Conservation (phyloP, 2,329 filamentous ascomycete genomes). For the Aspergillus transmontanensis region DNA sequence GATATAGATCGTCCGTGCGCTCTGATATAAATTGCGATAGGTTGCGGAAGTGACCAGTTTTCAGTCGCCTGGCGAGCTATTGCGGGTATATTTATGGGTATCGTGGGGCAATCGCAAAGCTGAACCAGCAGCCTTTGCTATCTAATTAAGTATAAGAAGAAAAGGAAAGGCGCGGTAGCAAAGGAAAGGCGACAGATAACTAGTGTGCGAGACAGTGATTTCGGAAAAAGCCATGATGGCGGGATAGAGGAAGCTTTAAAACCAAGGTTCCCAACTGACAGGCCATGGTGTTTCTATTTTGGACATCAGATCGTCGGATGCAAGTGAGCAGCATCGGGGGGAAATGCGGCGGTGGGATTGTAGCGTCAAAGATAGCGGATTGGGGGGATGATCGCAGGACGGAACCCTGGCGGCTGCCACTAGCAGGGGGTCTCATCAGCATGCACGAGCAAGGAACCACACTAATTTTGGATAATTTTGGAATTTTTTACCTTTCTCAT, state of each 20-base stretch:
- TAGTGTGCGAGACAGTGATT: constrained; percentile 15
- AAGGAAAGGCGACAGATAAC: constrained; percentile 24
- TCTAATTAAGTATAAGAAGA: constrained; percentile 33
- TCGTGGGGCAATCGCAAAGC: constrained; percentile 38
- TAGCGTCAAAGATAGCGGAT: constrained; percentile 3
- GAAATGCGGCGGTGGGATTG: constrained; percentile 18
- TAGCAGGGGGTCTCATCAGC: constrained; percentile 11
- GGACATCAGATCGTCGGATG: constrained; percentile 20
- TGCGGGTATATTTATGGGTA: constrained; percentile 6
- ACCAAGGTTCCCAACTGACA: constrained; percentile 12
- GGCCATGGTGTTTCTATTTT: constrained; percentile 29
- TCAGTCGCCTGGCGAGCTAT: constrained; percentile 18
- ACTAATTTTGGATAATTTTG: constrained; percentile 30
- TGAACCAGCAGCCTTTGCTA: constrained; percentile 45
- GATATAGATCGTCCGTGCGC: not conserved
- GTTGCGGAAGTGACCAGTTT: constrained; percentile 15
- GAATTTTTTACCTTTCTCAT: constrained; percentile 8
- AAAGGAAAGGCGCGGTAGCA: constrained; percentile 30
- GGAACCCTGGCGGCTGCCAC: constrained; percentile 16
- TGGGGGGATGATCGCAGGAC: constrained; percentile 18
- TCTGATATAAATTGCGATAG: not conserved
- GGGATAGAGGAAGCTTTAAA: constrained; percentile 29
- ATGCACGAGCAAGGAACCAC: constrained; percentile 20
- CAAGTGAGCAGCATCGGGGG: constrained; percentile 10
- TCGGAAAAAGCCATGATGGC: constrained; percentile 14